Evolutionary conservation across 306 rosid species (phyloP).

Genomic region (Quillaja saponaria): DNA sequence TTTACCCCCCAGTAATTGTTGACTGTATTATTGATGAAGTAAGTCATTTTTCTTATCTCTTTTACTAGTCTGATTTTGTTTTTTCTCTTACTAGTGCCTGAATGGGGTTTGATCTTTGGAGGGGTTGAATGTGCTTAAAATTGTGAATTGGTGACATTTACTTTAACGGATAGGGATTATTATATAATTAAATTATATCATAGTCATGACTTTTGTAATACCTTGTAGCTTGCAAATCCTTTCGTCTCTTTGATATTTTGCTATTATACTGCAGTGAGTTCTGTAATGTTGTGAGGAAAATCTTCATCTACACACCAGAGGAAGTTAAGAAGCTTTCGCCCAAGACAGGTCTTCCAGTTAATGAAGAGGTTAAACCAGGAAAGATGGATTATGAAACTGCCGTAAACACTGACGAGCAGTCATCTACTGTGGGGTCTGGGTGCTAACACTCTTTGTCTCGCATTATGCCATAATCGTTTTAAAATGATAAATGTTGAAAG

Average conservation of each 20-base stretch:
- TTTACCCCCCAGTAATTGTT: too few relatives aligned
- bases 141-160: too few relatives aligned
- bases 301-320: conserved; percentile 82
- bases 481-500: conserved; percentile 37
- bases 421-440: conserved; percentile 67
- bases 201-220: too few relatives aligned
- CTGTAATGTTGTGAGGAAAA: conserved; percentile 89
- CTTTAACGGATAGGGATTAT: too few relatives aligned
- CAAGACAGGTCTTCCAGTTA: conserved; percentile 60
- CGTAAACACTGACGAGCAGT: conserved; percentile 70
- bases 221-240: background rate
- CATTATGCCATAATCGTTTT: conserved; percentile 23
- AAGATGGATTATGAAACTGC: conserved; percentile 63
- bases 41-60: too few relatives aligned
- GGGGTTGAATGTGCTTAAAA: too few relatives aligned
- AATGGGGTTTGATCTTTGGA: too few relatives aligned
- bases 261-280: conserved; percentile 72
- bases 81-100: too few relatives aligned
- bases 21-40: too few relatives aligned
- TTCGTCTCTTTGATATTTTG: background rate
- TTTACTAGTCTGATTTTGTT: too few relatives aligned
- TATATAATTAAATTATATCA: too few relatives aligned
- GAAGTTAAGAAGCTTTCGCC: conserved; percentile 92
- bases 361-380: conserved; percentile 56
- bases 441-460: conserved; percentile 43